Conservation (phyloP, 139 green algal species). For the Auxenochlorella pyrenoidosa region DNA sequence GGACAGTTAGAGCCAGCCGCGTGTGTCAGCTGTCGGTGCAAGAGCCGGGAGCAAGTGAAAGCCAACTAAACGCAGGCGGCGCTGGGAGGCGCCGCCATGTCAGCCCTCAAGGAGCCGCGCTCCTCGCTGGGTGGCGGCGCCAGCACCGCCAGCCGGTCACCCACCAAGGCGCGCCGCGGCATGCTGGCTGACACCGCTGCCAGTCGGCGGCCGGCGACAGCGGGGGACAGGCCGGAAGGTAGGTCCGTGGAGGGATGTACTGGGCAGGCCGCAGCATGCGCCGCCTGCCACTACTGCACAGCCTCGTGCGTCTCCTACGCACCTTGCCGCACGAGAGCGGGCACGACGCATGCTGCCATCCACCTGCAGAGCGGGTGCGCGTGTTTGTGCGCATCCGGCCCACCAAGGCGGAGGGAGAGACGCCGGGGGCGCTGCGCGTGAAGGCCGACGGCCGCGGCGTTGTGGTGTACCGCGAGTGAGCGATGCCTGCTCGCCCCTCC, state of each 20-base stretch:
- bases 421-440: slow-evolving; percentile 33
- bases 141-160: slow-evolving; percentile 18
- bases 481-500: background rate
- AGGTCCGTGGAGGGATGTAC: background rate
- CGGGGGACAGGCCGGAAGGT: slow-evolving; percentile 16
- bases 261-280: background rate
- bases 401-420: slow-evolving; percentile 41
- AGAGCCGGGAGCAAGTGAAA: too few species aligned
- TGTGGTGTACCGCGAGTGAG: slow-evolving; percentile 48
- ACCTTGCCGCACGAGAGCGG: background rate
- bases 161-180: slow-evolving; percentile 8
- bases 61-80: too few species aligned
- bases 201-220: background rate
- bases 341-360: too few species aligned
- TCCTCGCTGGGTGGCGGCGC: slow-evolving; percentile 22
- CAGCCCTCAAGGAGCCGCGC: slow-evolving; percentile 17
- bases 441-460: slow-evolving; percentile 31
- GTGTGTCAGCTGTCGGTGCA: too few species aligned
- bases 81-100: background rate
- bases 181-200: background rate
- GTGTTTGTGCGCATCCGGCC: slow-evolving; percentile 59
- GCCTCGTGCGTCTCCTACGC: background rate
- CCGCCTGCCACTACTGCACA: too few species aligned
- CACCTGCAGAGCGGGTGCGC: slow-evolving; percentile 60
- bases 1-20: background rate